A percentile compares a stretch with the other conserved stretches of the same genome.
Evolutionary conservation across 2,329 filamentous ascomycete species (phyloP).

Genomic region (Didymella arachidicola): DNA sequence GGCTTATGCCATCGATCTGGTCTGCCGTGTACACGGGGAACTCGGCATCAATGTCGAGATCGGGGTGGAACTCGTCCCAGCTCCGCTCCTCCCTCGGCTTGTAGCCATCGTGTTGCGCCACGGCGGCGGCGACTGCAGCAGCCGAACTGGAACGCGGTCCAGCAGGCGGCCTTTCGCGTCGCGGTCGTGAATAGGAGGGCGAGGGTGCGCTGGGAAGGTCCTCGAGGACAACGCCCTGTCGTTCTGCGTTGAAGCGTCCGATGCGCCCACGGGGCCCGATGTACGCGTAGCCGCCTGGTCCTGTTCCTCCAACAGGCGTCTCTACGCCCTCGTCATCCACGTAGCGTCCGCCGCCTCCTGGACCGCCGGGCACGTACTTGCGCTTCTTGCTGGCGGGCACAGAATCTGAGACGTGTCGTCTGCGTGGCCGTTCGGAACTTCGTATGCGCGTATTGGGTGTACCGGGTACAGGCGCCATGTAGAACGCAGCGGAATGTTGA

Average conservation of each 20-base stretch:
- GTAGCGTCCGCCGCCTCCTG: constrained; percentile 85
- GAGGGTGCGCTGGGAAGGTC: constrained; percentile 57
- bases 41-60: constrained; percentile 85
- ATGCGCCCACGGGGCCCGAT: constrained; percentile 62
- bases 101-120: constrained; percentile 92
- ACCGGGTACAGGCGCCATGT: constrained; percentile 48
- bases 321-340: constrained; percentile 75
- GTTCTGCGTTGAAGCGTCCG: constrained; percentile 59
- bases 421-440: constrained; percentile 43
- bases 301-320: constrained; percentile 61
- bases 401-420: constrained; percentile 48
- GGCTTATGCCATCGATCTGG: constrained; percentile 78
- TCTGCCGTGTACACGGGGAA: constrained; percentile 82
- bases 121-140: constrained; percentile 86
- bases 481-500: constrained; percentile 37
- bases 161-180: constrained; percentile 52
- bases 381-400: constrained; percentile 56
- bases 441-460: constrained; percentile 50
- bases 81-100: constrained; percentile 96
- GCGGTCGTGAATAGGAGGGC: constrained; percentile 52
- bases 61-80: constrained; percentile 97
- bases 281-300: constrained; percentile 59
- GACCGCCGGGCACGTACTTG: constrained; percentile 82
- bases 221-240: constrained; percentile 51
- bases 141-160: constrained; percentile 81